Evolutionary conservation across 306 rosid genomes (phyloP), one percentile per base, ranked within the genome.

Genomic region (Begonia loranthoides): DNA sequence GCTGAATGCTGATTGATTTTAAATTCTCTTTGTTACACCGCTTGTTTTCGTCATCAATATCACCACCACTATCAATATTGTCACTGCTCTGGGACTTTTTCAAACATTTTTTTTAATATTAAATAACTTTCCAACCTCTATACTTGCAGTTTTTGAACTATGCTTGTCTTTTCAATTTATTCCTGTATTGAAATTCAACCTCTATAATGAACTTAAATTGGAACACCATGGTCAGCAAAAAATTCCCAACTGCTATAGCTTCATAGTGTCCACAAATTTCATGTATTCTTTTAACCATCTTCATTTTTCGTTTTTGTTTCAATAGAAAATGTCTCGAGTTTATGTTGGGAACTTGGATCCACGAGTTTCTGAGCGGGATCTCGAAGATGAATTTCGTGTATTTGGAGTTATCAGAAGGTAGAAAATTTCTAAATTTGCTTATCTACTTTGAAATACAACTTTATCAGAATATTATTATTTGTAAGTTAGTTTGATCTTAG

Each of bases 321-420:
- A 6, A 13, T 72, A 12, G 41, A 75, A 55, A 54, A 83, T 92
- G 99, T 80, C 99, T 69, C 99, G 99, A 17, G 95, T 92, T 12
- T 92, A 92, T 56, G 93, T 92, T n/a, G 99, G 99, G 55, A 92
- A 92, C 62, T 55, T 92, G 63, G 94, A 86, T 64, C 83, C 95
- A 7, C 66, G 99, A 60, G 99, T 92, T 13, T 60, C 87, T 2
- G 99, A 92, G 79, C 80, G 94, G 36, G 99, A 92, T 17, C 94
- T 92, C 10, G 99, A 92, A 62, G 99, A 92, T 52, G 99, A 86
- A 66, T 92, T 92, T 62, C 99, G 92, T 52, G 79, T 70, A 22
- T 92, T 72, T 55, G 99, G 99, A 69, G 94, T 83, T 64, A 92
- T 92, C 12, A 73, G 95, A 60, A 92, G 99, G 99, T 92, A 74